Conservation (phyloP, 148 eudicot species). For the Rhododendron henanense region DNA sequence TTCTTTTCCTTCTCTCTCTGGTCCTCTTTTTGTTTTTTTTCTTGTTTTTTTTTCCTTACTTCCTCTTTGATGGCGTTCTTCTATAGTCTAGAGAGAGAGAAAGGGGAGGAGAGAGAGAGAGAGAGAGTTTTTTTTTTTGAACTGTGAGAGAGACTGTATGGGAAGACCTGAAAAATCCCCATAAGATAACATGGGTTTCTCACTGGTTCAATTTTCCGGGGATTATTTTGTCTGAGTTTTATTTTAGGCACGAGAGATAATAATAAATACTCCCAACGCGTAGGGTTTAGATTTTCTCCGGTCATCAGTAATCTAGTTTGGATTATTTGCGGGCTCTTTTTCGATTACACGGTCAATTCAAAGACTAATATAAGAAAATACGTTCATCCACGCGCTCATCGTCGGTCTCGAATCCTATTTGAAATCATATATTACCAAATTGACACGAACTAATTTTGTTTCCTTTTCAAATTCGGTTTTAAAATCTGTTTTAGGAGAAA, state of each 20-base stretch:
- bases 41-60: not conserved
- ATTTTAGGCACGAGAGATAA: not conserved
- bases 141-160: not conserved
- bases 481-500: too few relatives aligned
- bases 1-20: conserved; percentile 1
- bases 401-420: not conserved
- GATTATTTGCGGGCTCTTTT: not conserved
- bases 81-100: conserved; percentile 2
- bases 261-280: not conserved
- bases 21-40: not conserved
- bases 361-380: not conserved
- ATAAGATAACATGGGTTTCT: not conserved
- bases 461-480: too few relatives aligned
- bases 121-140: not conserved
- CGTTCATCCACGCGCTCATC: not conserved
- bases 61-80: not conserved
- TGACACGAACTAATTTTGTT: not conserved
- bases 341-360: not conserved
- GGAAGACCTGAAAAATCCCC: not conserved
- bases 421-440: not conserved
- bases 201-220: not conserved
- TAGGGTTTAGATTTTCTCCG: not conserved
- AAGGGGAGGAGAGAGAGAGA: not conserved
- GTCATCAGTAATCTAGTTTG: not conserved
- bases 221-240: not conserved